Evolutionary conservation across 306 rosid species (phyloP).

Genomic region (Fagus sylvatica): DNA sequence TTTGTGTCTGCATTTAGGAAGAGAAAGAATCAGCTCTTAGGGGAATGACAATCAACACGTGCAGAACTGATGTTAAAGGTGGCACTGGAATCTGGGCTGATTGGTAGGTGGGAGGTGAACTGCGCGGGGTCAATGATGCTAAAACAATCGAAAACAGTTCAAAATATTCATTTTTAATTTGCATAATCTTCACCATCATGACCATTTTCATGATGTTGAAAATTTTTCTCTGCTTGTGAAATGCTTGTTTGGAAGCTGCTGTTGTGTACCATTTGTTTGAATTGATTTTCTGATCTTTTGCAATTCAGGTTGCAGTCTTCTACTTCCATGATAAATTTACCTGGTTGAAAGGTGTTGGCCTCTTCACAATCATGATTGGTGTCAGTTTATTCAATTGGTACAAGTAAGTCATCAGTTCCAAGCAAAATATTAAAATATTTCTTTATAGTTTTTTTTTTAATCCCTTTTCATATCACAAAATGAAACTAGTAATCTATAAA

Average conservation of each 20-base stretch:
- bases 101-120: too few species aligned
- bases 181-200: not conserved
- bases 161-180: not conserved
- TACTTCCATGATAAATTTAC: constrained; percentile 89
- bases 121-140: too few species aligned
- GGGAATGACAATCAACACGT: too few species aligned
- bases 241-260: not conserved
- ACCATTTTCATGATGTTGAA: constrained; percentile 2
- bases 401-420: constrained; percentile 71
- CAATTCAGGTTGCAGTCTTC: constrained; percentile 81
- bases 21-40: not conserved
- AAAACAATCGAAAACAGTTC: not conserved
- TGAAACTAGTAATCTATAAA: not conserved
- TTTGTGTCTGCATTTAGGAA: not conserved
- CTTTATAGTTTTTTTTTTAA: not conserved
- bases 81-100: too few species aligned
- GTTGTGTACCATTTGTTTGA: constrained; percentile 11
- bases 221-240: constrained; percentile 3
- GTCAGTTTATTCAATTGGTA: constrained; percentile 93
- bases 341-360: constrained; percentile 87
- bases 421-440: constrained; percentile 1
- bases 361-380: constrained; percentile 76
- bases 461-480: constrained; percentile 10
- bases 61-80: too few species aligned
- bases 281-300: constrained; percentile 24